Evolutionary conservation across 2,329 filamentous ascomycete genomes (phyloP), one percentile per base, ranked within the genome.

Genomic region (Monilinia laxa): DNA sequence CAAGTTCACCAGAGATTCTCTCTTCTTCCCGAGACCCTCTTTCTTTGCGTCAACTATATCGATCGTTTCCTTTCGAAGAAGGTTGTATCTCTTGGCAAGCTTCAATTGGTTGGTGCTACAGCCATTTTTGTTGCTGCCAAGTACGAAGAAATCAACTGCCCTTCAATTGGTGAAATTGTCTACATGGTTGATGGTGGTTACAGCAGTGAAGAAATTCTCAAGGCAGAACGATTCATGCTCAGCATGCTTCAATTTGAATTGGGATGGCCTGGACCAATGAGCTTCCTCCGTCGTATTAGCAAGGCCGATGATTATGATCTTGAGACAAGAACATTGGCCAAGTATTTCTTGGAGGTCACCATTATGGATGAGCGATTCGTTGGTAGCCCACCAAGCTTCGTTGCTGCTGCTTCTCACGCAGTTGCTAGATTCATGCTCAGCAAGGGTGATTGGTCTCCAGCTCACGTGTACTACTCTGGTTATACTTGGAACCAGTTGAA

Each of bases 281-380:
- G 93, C 81, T 99, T 99, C 80, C 84, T 99, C 69, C 87, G 95
- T 68, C 89, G 94, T 66, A 95, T 98, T 79, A 98, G 94, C 87
- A 98, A 98, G 81, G 95, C 95, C 18, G 95, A 99, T 76, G 93
- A 97, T 76, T 99, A 98, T 76, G 93, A 99, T 76, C 82, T 97
- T 57, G 94, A 99, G 80, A 97, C 94, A 14, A 87, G 95, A 49
- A 98, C 95, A 6, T 82, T 99, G 65, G 93, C 95, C 73, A 99
- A 99, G 80, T 99, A 99, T 80, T 97, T 99, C 79, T 84, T 99
- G 35, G 95, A 99, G 78, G 86, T 98, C 65, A 96, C 93, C 49
- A 89, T 98, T 77, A 97, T 98, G 93, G 95, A 99, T 76, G 93
- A 98, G 82, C 90, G 94, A 25, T 98, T 99, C 75, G 92, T 99